Percentiles rank a stretch among this genome's conserved stretches.
phyloP scores from a whole-genome alignment of 805 yeast species.

The Peterozyma xylosa region DNA sequence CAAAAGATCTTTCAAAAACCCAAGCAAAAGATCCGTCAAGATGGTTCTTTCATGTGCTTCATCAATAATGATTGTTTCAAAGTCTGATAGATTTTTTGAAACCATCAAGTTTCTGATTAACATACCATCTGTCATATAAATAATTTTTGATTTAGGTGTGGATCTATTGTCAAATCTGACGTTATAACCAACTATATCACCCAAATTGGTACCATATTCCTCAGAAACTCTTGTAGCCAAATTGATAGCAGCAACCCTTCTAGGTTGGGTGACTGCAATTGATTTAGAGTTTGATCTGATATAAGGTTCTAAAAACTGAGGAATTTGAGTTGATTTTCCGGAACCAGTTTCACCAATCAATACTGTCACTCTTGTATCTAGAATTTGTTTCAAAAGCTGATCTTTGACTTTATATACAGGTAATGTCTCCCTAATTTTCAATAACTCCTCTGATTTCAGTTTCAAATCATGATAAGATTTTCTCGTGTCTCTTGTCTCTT shows the following conservation, averaged over 20 bases:
- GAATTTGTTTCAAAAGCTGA: slow-evolving; percentile 48
- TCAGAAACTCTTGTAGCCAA: slow-evolving; percentile 89
- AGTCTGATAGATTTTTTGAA: slow-evolving; percentile 53
- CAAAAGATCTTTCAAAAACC: slow-evolving; percentile 70
- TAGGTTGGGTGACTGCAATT: slow-evolving; percentile 93
- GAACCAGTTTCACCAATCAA: slow-evolving; percentile 97
- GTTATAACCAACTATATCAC: slow-evolving; percentile 83
- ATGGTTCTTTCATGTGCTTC: slow-evolving; percentile 98
- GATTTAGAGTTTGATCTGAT: slow-evolving; percentile 23
- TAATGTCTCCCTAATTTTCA: slow-evolving; percentile 46
- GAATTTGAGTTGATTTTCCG: slow-evolving; percentile 95
- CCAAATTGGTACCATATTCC: slow-evolving; percentile 72
- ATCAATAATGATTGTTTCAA: slow-evolving; percentile 77
- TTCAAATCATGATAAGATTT: slow-evolving; percentile 6
- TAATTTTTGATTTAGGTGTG: slow-evolving; percentile 53
- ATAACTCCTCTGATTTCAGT: slow-evolving; percentile 34
- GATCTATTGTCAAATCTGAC: slow-evolving; percentile 82
- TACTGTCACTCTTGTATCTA: slow-evolving; percentile 58
- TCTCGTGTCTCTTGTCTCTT: slow-evolving; percentile 4
- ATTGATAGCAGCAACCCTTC: slow-evolving; percentile 95
- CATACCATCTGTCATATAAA: slow-evolving; percentile 97
- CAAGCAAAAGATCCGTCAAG: slow-evolving; percentile 82
- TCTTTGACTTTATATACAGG: slow-evolving; percentile 75
- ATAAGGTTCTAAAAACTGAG: slow-evolving; percentile 71
- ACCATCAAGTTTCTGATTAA: slow-evolving; percentile 83